Evolutionary conservation across 768 basidiomycete genomes (phyloP).

Genomic region (Trichaptum fuscoviolaceum): DNA sequence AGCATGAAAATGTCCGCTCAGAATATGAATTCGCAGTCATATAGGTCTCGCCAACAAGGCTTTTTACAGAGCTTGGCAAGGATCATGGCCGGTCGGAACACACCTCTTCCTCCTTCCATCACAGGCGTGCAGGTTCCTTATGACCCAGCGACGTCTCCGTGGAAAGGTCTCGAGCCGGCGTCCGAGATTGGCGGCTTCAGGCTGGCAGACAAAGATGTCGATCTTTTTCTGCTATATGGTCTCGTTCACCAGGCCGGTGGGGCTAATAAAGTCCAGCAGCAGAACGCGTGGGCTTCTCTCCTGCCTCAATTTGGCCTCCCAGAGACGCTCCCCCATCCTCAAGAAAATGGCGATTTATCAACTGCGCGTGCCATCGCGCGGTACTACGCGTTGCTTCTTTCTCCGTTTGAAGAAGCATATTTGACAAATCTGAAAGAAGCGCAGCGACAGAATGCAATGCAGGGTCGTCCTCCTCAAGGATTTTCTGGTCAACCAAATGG

Average conservation of each 20-base stretch:
- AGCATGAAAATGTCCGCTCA: conserved; percentile 30
- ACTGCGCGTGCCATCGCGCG: conserved; percentile 49
- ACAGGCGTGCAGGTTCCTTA: conserved; percentile 59
- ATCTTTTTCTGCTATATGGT: conserved; percentile 71
- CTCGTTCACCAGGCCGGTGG: conserved; percentile 60
- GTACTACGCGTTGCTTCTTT: conserved; percentile 57
- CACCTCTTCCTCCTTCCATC: conserved; percentile 71
- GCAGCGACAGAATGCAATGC: conserved; percentile 18
- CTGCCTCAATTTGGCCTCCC: conserved; percentile 56
- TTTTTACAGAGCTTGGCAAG: conserved; percentile 60
- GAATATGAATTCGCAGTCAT: conserved; percentile 23
- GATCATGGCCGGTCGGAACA: conserved; percentile 49
- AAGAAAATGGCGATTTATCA: conserved; percentile 41
- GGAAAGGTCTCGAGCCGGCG: conserved; percentile 61
- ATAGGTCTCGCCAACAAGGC: conserved; percentile 51
- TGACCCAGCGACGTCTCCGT: conserved; percentile 58
- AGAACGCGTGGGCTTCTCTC: conserved; percentile 53
- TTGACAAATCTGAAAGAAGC: conserved; percentile 45
- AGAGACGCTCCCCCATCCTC: conserved; percentile 44
- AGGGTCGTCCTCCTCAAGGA: conserved; percentile 9
- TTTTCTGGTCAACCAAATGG: conserved; percentile 9
- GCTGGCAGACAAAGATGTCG: conserved; percentile 68
- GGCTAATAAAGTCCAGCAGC: conserved; percentile 33
- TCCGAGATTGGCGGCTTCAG: conserved; percentile 58
- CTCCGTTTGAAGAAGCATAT: conserved; percentile 70